Evolutionary conservation across 805 yeast species (phyloP).

Genomic region (Yarrowia bubula): DNA sequence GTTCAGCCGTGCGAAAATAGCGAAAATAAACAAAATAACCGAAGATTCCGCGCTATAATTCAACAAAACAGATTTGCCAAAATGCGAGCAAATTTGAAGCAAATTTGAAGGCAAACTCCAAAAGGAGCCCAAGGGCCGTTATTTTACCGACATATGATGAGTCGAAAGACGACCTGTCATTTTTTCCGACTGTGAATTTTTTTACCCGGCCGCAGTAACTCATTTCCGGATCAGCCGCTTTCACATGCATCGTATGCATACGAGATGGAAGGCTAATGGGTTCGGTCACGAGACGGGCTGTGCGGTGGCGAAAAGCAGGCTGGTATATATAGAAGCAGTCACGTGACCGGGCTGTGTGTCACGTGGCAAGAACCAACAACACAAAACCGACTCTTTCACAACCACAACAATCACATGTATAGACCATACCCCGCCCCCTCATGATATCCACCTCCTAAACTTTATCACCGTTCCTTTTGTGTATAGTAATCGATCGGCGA

Average conservation of each 20-base stretch:
- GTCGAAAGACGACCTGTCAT: background rate
- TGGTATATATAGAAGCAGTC: background rate
- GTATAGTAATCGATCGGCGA: background rate
- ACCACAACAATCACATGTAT: background rate
- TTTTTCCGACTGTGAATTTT: background rate
- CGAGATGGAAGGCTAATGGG: slow-evolving; percentile 19
- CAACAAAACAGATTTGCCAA: no score
- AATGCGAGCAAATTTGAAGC: no score
- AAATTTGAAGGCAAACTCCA: no score
- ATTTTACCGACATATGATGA: background rate
- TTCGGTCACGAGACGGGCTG: slow-evolving; percentile 1
- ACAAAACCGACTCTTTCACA: no score
- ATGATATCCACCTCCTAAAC: background rate
- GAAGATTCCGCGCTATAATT: no score
- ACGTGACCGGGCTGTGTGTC: background rate
- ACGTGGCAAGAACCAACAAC: no score
- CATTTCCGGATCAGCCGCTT: slow-evolving; percentile 5
- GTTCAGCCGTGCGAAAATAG: no score
- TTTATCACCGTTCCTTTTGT: background rate
- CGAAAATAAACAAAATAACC: no score
- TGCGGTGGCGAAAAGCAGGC: background rate
- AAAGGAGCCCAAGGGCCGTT: no score
- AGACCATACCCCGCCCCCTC: background rate
- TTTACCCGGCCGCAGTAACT: background rate
- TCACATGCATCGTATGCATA: slow-evolving; percentile 18